Conservation (phyloP, 2,329 filamentous ascomycete species). For the Trichoderma simmonsii region DNA sequence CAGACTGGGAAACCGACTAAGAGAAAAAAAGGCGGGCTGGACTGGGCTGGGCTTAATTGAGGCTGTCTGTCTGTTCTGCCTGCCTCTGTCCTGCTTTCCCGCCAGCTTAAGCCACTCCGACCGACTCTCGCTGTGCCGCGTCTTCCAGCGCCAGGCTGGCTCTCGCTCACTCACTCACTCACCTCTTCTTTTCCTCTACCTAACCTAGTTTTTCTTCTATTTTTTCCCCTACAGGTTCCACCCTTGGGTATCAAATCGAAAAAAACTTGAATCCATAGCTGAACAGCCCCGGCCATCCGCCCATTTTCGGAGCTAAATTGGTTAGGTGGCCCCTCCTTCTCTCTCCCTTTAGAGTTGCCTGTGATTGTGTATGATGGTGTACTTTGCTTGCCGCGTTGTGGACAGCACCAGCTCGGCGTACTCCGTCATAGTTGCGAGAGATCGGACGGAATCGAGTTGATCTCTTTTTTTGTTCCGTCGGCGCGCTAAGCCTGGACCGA, state of each 20-base stretch:
- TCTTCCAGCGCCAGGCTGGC: background rate
- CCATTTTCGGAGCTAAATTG: background rate
- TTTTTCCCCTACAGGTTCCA: background rate
- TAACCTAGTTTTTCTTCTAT: background rate
- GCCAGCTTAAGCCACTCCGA: background rate
- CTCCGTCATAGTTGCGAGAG: slow-evolving; percentile 1
- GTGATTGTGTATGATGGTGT: background rate
- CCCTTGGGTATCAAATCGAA: background rate
- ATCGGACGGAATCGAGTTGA: background rate
- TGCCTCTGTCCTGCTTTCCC: background rate
- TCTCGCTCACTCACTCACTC: background rate
- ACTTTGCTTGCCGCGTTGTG: background rate
- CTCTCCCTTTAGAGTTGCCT: background rate
- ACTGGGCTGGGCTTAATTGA: background rate
- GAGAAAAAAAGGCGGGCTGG: background rate
- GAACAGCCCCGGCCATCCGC: background rate
- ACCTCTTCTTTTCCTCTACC: background rate
- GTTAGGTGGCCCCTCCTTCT: background rate
- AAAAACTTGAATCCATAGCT: background rate
- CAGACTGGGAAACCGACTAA: background rate
- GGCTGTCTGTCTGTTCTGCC: background rate
- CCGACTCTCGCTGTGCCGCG: background rate
- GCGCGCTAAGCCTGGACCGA: background rate
- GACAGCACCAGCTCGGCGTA: background rate
- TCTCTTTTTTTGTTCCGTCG: background rate